phyloP scores from a whole-genome alignment of 768 basidiomycete species.

The Strobilomyces confusus region DNA sequence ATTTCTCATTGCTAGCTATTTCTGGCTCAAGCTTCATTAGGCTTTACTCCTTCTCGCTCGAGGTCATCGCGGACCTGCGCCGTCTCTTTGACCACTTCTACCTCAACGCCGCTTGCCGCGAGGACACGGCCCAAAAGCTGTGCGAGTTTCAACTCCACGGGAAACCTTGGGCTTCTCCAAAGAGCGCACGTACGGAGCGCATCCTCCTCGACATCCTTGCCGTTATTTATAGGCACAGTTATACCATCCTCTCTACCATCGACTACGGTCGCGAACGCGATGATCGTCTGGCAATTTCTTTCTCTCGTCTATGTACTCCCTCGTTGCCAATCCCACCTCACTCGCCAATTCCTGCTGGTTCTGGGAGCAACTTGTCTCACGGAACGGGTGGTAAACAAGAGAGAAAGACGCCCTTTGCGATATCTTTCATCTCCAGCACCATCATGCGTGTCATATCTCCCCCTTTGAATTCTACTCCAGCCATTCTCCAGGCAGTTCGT shows the following conservation, averaged over 20 bases:
- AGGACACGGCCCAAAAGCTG: conserved; percentile 54
- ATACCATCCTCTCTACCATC: conserved; percentile 59
- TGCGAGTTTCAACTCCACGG: conserved; percentile 64
- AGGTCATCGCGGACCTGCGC: conserved; percentile 50
- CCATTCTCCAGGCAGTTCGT: conserved; percentile 75
- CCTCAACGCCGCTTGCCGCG: conserved; percentile 44
- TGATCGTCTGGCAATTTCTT: conserved; percentile 67
- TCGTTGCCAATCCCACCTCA: conserved; percentile 36
- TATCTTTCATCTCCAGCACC: conserved; percentile 68
- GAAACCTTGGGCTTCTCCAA: conserved; percentile 72
- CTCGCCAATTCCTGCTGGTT: conserved; percentile 38
- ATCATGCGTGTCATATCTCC: conserved; percentile 70
- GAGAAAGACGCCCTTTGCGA: conserved; percentile 56
- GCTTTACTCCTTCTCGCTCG: conserved; percentile 63
- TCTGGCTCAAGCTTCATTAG: conserved; percentile 60
- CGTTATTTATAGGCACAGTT: conserved; percentile 60
- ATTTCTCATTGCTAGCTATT: conserved; percentile 69
- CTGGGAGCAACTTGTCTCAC: conserved; percentile 36
- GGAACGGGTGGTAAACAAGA: conserved; percentile 29
- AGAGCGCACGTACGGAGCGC: conserved; percentile 60
- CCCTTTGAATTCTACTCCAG: conserved; percentile 73
- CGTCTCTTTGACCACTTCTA: conserved; percentile 48
- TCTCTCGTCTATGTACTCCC: conserved; percentile 47
- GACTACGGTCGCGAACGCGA: conserved; percentile 78
- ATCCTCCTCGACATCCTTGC: conserved; percentile 65